Evolutionary conservation across 179 eudicot genomes (phyloP).

Genomic region (Silene noctiflora): DNA sequence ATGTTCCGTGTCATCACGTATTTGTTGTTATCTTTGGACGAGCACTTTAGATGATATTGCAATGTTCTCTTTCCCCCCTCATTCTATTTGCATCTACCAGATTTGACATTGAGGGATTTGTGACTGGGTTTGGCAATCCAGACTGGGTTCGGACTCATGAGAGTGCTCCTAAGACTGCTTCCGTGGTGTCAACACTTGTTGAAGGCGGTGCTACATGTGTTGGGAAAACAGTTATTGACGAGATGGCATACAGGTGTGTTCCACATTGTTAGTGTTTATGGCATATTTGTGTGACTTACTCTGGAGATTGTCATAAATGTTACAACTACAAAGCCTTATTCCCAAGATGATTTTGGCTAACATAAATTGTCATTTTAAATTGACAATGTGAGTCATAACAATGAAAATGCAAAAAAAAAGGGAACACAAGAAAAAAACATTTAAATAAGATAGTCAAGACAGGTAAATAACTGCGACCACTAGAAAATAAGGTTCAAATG

Average conservation of each 20-base stretch:
- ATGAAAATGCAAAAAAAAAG: background rate
- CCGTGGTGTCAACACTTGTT: slow-evolving; percentile 66
- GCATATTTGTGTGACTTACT: background rate
- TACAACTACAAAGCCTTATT: background rate
- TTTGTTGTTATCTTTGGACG: background rate
- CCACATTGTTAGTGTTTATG: background rate
- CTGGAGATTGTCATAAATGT: slow-evolving; percentile 5
- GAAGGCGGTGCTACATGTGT: slow-evolving; percentile 94
- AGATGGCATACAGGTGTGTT: slow-evolving; percentile 82
- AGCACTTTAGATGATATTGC: background rate
- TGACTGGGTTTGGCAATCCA: slow-evolving; percentile 87
- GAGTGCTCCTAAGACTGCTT: slow-evolving; percentile 70
- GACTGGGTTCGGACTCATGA: slow-evolving; percentile 91
- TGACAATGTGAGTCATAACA: background rate
- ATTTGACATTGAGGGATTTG: slow-evolving; percentile 72
- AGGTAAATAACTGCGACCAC: background rate
- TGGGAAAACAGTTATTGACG: slow-evolving; percentile 84
- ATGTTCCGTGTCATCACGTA: background rate
- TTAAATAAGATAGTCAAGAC: background rate
- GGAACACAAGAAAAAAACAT: background rate
- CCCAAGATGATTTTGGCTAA: background rate
- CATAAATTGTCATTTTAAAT: background rate
- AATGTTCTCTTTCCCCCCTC: background rate
- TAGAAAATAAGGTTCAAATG: background rate
- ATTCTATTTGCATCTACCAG: slow-evolving; percentile 34